Percentiles rank a stretch among this genome's conserved stretches.
phyloP scores from a whole-genome alignment of 441 rosid genomes.

The Arabidopsis hybrid region DNA sequence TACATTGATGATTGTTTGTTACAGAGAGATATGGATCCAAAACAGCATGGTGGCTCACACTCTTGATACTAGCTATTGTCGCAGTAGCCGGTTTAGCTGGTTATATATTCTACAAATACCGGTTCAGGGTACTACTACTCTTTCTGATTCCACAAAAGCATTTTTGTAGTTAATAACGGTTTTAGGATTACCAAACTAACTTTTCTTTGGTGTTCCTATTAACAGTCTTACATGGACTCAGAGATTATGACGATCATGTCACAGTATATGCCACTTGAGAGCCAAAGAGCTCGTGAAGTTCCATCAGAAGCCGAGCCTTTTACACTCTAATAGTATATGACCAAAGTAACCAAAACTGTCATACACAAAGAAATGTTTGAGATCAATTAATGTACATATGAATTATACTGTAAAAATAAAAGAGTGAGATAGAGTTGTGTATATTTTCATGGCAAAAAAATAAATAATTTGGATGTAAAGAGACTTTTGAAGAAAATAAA shows the following conservation, averaged over 20 bases:
- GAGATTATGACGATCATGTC: constrained; percentile 98
- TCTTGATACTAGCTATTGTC: constrained; percentile 66
- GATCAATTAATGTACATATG: constrained; percentile 19
- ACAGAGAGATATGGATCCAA: constrained; percentile 81
- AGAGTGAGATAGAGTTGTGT: constrained; percentile 14
- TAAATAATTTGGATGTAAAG: background rate
- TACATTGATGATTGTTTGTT: constrained; percentile 4
- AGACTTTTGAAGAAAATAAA: background rate
- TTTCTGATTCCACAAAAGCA: background rate
- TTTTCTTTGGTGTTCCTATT: background rate
- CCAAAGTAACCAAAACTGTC: constrained; percentile 19
- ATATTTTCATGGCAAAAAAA: background rate
- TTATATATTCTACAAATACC: constrained; percentile 92
- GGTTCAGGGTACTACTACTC: constrained; percentile 72
- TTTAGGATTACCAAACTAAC: background rate
- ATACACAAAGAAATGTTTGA: constrained; percentile 18
- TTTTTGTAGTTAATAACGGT: background rate
- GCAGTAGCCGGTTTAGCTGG: constrained; percentile 64
- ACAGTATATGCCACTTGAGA: constrained; percentile 97
- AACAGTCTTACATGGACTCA: constrained; percentile 94
- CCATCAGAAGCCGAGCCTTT: constrained; percentile 60
- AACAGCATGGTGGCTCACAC: constrained; percentile 71
- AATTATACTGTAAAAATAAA: constrained; percentile 12
- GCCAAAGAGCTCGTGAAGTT: constrained; percentile 60
- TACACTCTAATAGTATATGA: constrained; percentile 47